Base-by-base conservation (phyloP, 2,329 filamentous ascomycete species). In the Fusarium liriodendri region DNA sequence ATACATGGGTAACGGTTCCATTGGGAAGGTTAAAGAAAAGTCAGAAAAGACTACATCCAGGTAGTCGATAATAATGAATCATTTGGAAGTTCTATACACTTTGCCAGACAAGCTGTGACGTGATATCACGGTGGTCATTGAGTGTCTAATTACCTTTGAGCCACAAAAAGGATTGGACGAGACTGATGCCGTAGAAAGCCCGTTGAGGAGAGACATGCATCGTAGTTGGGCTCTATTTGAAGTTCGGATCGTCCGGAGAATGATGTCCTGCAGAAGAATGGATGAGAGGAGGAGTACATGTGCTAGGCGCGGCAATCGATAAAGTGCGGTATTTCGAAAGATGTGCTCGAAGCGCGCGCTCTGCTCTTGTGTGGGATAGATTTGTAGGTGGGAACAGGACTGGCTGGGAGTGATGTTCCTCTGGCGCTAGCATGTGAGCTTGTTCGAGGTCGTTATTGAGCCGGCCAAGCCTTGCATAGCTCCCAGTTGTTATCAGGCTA, bases 11-110 rank as follows among this genome's bases (percentile, higher is more conserved):
- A 62, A 71, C 54, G 74, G 66, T 60, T 32, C 47, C 47, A 52
- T 52, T 73, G 73, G 73, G 63, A 74, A 71, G 76, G 77, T 77
- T 78, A 78, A 66, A 78, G 72, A 78, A 78, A 78, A 78, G 75
- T 70, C 65, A 68, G 69, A 78, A 77, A 78, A 75, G 75, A 78
- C 64, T 78, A 59, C 59, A 33, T 70, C 32, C 29, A 69, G 47
- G 67, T 77, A 74, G 76, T 76, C 76, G 76, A 77, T 66, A 76
- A 69, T 77, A 65, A 77, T 71, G 42, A 64, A 38, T 66, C 27
- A 73, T 70, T 72, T 69, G 64, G 37, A 70, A 75, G 66, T 78
- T 78, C 40, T 68, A 37, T 37, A 37, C 2, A 7, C 18, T 6
- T 50, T 40, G 14, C 29, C n/a, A 27, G 16, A 38, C 14, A 27